Base-by-base conservation (phyloP, 371 early-diverging fungal species). In the Haplosporangium sp. region DNA sequence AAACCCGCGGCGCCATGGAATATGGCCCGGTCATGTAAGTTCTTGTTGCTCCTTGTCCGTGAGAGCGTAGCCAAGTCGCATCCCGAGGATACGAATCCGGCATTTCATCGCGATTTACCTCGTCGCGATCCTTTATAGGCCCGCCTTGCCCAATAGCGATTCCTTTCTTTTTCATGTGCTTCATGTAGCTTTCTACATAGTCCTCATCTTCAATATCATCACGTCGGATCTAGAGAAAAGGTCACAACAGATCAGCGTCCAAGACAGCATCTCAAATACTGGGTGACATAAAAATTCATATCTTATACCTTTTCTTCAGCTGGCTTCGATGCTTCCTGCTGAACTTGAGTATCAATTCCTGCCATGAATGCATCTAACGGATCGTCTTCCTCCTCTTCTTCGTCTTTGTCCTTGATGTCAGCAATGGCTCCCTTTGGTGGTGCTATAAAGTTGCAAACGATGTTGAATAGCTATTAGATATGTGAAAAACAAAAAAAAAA, bases 321-420 rank as follows among this genome's bases (percentile, higher is more conserved):
- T 21, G 82, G 83, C 62, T 84, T 85, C 53, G 74, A 59, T 52
- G 82, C 86, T 55, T 86, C 79, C 41, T 82, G 75, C 42, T 86
- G 83, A 7, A 87, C 91, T 59, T 90, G 84, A 37, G 87, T 83
- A 62, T 84, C 86, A 61, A 95, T 93, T 38, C 86, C 90, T 4
- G 93, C 90, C 96, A 96, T 96, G 77, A 95, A 96, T 1, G 95
- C 94, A 59, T 96, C 96, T 56, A 96, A 81, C 12, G 93, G 93
- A 84, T 96, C 95, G 12, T 90, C 91, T 5, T 91, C 94, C 0
- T 90, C 91, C 2, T 85, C 86, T 0, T 84, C 85, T 6, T 80
- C 83, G 0, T 53, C 75, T 29, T 14, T 51, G 11, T 52, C 13
- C 9, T 12, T 48, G 37, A 20, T 18, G 13, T 52, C 59, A 4